Percentiles rank a stretch among this genome's conserved stretches.
Evolutionary conservation across 2,329 filamentous ascomycete genomes (phyloP).

Genomic region (Aaosphaeria arxii): DNA sequence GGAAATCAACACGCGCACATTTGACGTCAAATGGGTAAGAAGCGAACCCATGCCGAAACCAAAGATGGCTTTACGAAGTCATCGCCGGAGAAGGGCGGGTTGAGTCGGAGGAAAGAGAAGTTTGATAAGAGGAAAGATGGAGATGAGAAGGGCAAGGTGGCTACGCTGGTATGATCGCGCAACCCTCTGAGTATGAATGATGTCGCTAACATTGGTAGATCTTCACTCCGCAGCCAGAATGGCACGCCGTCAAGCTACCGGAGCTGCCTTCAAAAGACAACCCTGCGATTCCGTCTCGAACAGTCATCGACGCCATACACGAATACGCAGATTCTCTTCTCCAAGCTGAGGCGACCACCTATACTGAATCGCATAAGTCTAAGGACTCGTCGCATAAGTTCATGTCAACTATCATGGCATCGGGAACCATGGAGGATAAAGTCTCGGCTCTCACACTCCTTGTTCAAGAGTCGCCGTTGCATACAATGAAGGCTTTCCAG

Average conservation of each 20-base stretch:
- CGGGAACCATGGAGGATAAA: slow-evolving; percentile 94
- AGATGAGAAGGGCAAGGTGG: slow-evolving; percentile 25
- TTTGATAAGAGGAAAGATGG: slow-evolving; percentile 31
- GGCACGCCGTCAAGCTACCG: slow-evolving; percentile 61
- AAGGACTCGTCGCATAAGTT: slow-evolving; percentile 91
- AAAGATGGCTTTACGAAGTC: slow-evolving; percentile 40
- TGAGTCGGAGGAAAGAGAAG: slow-evolving; percentile 18
- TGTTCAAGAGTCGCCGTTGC: slow-evolving; percentile 92
- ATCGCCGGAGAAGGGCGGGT: slow-evolving; percentile 27
- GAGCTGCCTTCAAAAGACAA: slow-evolving; percentile 47
- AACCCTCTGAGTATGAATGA: too few species aligned
- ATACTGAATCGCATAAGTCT: slow-evolving; percentile 67
- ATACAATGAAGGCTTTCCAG: slow-evolving; percentile 87
- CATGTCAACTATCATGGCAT: slow-evolving; percentile 94
- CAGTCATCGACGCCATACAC: slow-evolving; percentile 58
- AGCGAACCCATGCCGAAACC: slow-evolving; percentile 40
- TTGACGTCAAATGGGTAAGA: slow-evolving; percentile 39
- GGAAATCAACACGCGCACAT: slow-evolving; percentile 15
- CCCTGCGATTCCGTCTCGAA: slow-evolving; percentile 47
- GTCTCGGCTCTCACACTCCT: slow-evolving; percentile 92
- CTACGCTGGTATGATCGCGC: slow-evolving; percentile 25
- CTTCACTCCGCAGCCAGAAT: slow-evolving; percentile 63
- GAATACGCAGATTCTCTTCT: slow-evolving; percentile 72
- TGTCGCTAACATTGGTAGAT: slow-evolving; percentile 40
- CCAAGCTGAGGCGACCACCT: slow-evolving; percentile 73